Evolutionary conservation across 345 rosid genomes (phyloP), one percentile per base, ranked within the genome.

Genomic region (Jatropha curcas): DNA sequence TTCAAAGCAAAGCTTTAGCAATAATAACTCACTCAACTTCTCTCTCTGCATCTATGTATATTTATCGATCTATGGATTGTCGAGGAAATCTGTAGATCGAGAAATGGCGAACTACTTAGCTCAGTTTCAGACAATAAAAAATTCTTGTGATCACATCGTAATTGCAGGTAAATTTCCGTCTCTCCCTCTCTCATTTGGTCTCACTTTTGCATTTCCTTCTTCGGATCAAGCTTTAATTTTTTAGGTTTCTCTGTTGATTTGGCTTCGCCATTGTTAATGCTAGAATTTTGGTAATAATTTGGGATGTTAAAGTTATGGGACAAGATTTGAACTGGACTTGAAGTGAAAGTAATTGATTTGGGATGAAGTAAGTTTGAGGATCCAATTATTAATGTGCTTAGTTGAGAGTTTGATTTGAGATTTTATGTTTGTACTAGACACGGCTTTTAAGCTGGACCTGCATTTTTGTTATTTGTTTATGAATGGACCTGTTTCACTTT

Each of bases 71-170:
- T 67, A 74, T 77, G 83, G 82, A 79, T 71, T 76, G 25, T 55
- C 14, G 60, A 46, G 65, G 50, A 55, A 53, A 43, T 50, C 65
- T 71, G 41, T 83, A 82, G 91, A 85, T 88, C 87, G 82, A 74
- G 17, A 69, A 73, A 95, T 92, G 99, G 95, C 97, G 45, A 92
- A 88, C 80, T 91, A 85, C 77, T 81, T 95, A 56, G 90, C 94
- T 84, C 99, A 92, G 83, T 95, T 95, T 77, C 99, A 91, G 74
- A 74, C 96, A 51, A 87, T 92, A 87, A 90, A 86, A 82, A 82
- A 67, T 77, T 80, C 90, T 24, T 88, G 89, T 70, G 88, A 86
- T 88, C 94, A 82, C 77, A 76, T 95, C 86, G 87, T 92, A 45
- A 87, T 90, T 78, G 89, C 98, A 57, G 97, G 99, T 92, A 83